These are phyloP conservation scores for Penicillium odoratum DNA, from an alignment of 495 filamentous ascomycete genomes.

Conservation along the genomic window DNA sequence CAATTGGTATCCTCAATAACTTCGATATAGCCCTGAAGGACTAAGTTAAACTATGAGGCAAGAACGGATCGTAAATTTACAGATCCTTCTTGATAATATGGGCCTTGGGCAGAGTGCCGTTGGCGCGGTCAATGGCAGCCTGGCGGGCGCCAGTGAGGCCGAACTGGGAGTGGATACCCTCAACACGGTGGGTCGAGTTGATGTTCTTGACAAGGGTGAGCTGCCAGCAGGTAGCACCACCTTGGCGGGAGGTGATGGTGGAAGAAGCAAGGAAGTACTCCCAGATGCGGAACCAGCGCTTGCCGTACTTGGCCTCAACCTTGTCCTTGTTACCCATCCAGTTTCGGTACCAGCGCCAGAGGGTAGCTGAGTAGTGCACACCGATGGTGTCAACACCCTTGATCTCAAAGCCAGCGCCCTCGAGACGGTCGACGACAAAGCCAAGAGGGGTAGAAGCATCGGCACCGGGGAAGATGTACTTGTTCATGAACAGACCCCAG, in stretches of 20 bases:
- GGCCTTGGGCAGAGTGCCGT: slow-evolving; percentile 43
- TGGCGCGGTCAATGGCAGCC: slow-evolving; percentile 39
- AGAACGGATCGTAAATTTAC: slow-evolving; percentile 16
- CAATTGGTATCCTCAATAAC: background rate
- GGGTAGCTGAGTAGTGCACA: slow-evolving; percentile 94
- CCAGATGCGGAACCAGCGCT: slow-evolving; percentile 97
- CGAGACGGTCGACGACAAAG: slow-evolving; percentile 63
- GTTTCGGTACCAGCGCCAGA: slow-evolving; percentile 99
- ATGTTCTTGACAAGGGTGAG: slow-evolving; percentile 96
- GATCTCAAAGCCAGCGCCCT: slow-evolving; percentile 63
- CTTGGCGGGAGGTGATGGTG: slow-evolving; percentile 92
- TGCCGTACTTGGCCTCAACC: slow-evolving; percentile 92
- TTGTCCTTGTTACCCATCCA: slow-evolving; percentile 97
- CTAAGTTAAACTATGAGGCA: slow-evolving; percentile 1
- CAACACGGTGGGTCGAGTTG: slow-evolving; percentile 91
- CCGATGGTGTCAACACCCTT: slow-evolving; percentile 79
- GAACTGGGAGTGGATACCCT: slow-evolving; percentile 77
- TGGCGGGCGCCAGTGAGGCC: slow-evolving; percentile 69
- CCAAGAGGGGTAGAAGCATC: slow-evolving; percentile 67
- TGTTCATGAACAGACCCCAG: slow-evolving; percentile 78
- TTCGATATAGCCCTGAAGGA: background rate
- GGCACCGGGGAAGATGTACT: slow-evolving; percentile 72
- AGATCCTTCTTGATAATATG: slow-evolving; percentile 40
- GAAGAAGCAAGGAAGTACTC: slow-evolving; percentile 95
- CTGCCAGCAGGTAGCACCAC: slow-evolving; percentile 92